phyloP scores from a whole-genome alignment of 345 rosid species.

The Gossypium stocksii region DNA sequence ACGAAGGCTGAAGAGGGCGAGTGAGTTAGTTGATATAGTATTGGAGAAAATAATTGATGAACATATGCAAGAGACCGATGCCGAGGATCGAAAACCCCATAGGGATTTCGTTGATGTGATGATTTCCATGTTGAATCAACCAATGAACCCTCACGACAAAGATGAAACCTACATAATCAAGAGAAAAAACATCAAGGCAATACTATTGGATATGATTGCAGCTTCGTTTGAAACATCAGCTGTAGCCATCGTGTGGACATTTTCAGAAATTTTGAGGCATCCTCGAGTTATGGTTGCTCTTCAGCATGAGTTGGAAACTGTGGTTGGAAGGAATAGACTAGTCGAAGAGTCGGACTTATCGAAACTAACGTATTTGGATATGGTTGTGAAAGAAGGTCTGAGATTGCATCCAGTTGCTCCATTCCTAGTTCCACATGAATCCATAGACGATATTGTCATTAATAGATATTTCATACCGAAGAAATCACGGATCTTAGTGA shows the following conservation, averaged over 20 bases:
- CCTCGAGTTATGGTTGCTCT: constrained; percentile 18
- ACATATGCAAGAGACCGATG: neutral
- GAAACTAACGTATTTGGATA: neutral
- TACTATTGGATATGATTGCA: constrained; percentile 21
- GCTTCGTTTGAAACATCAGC: constrained; percentile 21
- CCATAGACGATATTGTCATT: constrained; percentile 11
- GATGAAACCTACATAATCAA: neutral
- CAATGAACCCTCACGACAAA: neutral
- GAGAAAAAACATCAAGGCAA: constrained; percentile 22
- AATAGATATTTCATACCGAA: constrained; percentile 22
- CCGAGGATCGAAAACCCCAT: neutral
- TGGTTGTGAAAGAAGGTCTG: neutral
- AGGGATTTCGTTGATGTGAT: constrained; percentile 20
- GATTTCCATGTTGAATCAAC: constrained; percentile 14
- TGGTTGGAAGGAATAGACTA: constrained; percentile 16
- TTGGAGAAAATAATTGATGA: constrained; percentile 17
- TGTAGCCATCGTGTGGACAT: constrained; percentile 19
- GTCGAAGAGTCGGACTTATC: constrained; percentile 18
- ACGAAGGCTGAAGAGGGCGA: constrained; percentile 9
- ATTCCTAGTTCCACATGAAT: constrained; percentile 13
- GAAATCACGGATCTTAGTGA: constrained; percentile 15
- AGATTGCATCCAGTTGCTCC: constrained; percentile 9
- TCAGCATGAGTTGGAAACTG: constrained; percentile 20
- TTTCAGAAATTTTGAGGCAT: constrained; percentile 27
- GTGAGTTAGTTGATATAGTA: constrained; percentile 6